Percentiles rank a stretch among this genome's conserved stretches.
Evolutionary conservation across 2,329 filamentous ascomycete genomes (phyloP).

Genomic region (Penicillium sclerotigenum): DNA sequence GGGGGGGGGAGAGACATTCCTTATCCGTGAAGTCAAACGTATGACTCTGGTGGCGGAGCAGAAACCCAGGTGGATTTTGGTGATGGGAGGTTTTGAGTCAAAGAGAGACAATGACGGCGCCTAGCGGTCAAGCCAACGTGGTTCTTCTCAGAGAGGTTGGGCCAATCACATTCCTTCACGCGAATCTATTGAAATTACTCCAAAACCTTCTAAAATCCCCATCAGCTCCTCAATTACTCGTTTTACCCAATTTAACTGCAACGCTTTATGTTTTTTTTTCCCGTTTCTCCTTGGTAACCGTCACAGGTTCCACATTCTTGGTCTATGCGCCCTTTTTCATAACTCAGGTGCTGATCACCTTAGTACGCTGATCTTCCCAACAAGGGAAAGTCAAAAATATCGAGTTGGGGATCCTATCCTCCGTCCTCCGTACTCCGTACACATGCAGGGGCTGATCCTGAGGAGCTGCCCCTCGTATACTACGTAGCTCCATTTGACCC

Average conservation of each 20-base stretch:
- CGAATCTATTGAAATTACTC: constrained; percentile 1
- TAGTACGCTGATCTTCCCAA: constrained; percentile 6
- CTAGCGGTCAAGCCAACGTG: constrained; percentile 7
- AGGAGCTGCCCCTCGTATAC: constrained; percentile 3
- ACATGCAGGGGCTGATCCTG: constrained; percentile 23
- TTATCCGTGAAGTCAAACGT: constrained; percentile 7
- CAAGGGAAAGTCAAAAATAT: not conserved
- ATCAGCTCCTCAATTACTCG: not conserved
- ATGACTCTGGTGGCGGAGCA: constrained; percentile 10
- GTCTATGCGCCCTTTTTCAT: not conserved
- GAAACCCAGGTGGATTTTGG: not conserved
- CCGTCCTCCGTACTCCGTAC: not conserved
- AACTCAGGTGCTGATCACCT: constrained; percentile 2
- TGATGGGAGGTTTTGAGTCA: not conserved
- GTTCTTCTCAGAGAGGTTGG: constrained; percentile 3
- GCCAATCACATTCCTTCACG: not conserved
- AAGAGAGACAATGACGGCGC: not conserved
- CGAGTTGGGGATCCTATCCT: not conserved
- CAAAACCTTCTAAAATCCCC: not conserved
- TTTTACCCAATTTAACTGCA: not conserved
- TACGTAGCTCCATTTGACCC: not conserved
- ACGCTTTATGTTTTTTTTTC: not conserved
- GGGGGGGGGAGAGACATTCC: constrained; percentile 9
- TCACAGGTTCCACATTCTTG: constrained; percentile 3
- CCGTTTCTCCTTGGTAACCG: constrained; percentile 4